phyloP scores from a whole-genome alignment of 2,329 filamentous ascomycete genomes.

The Aureobasidium sp. region DNA sequence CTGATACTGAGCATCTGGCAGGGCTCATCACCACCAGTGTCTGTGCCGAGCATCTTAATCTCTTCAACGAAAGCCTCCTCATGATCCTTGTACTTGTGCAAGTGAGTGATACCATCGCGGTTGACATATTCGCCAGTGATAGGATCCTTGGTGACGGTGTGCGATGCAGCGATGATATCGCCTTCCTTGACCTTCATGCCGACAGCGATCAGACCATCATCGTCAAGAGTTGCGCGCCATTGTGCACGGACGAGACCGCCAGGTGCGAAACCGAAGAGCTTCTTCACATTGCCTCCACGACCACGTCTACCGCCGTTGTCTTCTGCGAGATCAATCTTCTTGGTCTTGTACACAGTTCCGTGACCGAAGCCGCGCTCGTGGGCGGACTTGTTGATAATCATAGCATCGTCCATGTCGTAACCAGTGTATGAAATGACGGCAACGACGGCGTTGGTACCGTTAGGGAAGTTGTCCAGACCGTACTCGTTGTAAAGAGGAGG shows the following conservation, averaged over 20 bases:
- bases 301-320: slow-evolving; percentile 50
- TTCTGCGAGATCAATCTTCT: slow-evolving; percentile 79
- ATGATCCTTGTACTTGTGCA: slow-evolving; percentile 88
- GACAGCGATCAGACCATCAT: slow-evolving; percentile 77
- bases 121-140: slow-evolving; percentile 70
- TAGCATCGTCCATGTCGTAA: slow-evolving; percentile 99
- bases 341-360: slow-evolving; percentile 96
- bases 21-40: slow-evolving; percentile 74
- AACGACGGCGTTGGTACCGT: slow-evolving; percentile 89
- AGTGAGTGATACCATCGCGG: slow-evolving; percentile 75
- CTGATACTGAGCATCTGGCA: slow-evolving; percentile 87
- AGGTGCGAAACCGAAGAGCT: slow-evolving; percentile 87
- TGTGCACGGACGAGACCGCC: slow-evolving; percentile 62
- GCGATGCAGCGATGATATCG: slow-evolving; percentile 79
- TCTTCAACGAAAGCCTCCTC: slow-evolving; percentile 88
- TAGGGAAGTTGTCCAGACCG: slow-evolving; percentile 95
- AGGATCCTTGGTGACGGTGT: slow-evolving; percentile 72
- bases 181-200: slow-evolving; percentile 72
- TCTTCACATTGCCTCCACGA: slow-evolving; percentile 54
- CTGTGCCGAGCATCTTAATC: slow-evolving; percentile 80
- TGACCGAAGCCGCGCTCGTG: slow-evolving; percentile 94
- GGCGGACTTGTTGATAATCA: slow-evolving; percentile 97
- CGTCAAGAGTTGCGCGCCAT: slow-evolving; percentile 66
- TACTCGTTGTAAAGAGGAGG: slow-evolving; percentile 92
- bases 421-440: slow-evolving; percentile 98